A percentile compares a stretch with the other conserved stretches of the same genome.
Conservation (phyloP, 2,329 filamentous ascomycete species). For the Cercospora sesami region DNA sequence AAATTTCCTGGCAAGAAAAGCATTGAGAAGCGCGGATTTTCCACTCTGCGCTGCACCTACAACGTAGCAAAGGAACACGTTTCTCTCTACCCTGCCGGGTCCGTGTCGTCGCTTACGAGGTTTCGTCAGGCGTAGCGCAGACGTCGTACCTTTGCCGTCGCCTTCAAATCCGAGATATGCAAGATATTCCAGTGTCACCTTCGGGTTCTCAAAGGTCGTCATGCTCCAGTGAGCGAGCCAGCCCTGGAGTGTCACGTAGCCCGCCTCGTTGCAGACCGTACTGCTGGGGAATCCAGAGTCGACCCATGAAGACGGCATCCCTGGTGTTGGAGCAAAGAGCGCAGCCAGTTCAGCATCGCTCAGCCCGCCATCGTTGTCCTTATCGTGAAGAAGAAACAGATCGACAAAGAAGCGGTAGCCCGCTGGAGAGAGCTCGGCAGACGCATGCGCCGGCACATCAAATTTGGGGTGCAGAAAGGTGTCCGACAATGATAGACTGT, state of each 20-base stretch:
- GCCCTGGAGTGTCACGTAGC: conserved; percentile 91
- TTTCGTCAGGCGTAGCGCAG: conserved; percentile 90
- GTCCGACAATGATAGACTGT: conserved; percentile 88
- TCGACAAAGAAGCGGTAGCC: conserved; percentile 98
- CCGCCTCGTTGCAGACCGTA: conserved; percentile 91
- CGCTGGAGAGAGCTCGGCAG: conserved; percentile 87
- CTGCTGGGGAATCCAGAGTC: conserved; percentile 89
- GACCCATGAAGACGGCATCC: conserved; percentile 80
- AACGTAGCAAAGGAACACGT: conserved; percentile 91
- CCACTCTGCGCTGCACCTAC: conserved; percentile 82
- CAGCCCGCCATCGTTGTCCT: conserved; percentile 93
- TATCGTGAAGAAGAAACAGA: conserved; percentile 89
- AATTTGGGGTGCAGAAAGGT: conserved; percentile 90
- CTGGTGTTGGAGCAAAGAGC: conserved; percentile 89
- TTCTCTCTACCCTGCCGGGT: conserved; percentile 84
- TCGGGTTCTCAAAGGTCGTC: conserved; percentile 95
- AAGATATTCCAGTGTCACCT: conserved; percentile 91
- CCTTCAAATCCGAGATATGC: conserved; percentile 93
- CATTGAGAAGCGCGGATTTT: conserved; percentile 86
- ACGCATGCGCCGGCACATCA: conserved; percentile 88
- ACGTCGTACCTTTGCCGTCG: conserved; percentile 70
- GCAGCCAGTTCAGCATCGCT: conserved; percentile 82
- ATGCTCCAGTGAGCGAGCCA: conserved; percentile 99
- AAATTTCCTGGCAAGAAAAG: conserved; percentile 87
- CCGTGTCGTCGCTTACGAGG: conserved; percentile 79